phyloP scores from a whole-genome alignment of 495 filamentous ascomycete genomes.

The Xylaria grammica region DNA sequence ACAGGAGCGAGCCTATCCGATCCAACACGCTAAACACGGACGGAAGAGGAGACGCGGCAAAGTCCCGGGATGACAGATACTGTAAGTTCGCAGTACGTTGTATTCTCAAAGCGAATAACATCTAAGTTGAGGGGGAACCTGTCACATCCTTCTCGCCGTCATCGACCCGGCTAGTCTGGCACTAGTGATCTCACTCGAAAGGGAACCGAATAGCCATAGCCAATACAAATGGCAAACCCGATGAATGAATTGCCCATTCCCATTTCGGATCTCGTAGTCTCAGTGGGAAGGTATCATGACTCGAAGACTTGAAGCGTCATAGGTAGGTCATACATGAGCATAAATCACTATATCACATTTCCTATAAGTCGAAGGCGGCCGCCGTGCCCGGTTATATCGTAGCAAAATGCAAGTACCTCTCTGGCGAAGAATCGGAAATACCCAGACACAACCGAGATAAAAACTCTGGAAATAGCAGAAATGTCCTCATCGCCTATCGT shows the following conservation, averaged over 20 bases:
- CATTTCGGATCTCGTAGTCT: not conserved
- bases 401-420: no score
- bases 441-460: not conserved
- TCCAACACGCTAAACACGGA: no score
- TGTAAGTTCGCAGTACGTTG: no score
- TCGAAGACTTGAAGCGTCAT: constrained; percentile 14
- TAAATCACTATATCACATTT: not conserved
- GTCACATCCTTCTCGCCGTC: not conserved
- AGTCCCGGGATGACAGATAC: no score
- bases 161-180: constrained; percentile 2
- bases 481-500: constrained; percentile 10
- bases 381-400: no score
- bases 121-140: no score
- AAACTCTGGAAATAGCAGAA: not conserved
- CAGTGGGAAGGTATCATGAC: not conserved
- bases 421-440: no score
- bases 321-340: constrained; percentile 6
- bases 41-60: no score
- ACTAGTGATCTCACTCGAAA: not conserved
- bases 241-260: not conserved
- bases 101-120: no score
- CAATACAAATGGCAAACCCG: not conserved
- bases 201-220: not conserved
- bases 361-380: not conserved
- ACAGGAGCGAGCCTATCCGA: no score